Evolutionary conservation across 805 yeast species (phyloP), one percentile per base, ranked within the genome.

Genomic region (Wickerhamiella azymoides): DNA sequence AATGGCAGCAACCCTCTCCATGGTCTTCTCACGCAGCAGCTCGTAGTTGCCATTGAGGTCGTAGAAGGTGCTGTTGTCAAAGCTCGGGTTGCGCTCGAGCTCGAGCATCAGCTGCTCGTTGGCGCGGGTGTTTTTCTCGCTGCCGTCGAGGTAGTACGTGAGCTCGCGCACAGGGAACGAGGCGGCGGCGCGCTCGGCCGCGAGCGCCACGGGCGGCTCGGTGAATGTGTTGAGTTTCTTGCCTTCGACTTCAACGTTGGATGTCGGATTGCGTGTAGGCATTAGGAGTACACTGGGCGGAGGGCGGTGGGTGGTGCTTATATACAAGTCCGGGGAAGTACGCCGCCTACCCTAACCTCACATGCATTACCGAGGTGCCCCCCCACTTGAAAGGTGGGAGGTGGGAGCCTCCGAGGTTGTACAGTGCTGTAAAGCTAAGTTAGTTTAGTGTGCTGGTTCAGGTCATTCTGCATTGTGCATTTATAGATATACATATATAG

Each of bases 81-180:
- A 65, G 35, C 69, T 61, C 17, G 77, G 78, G 54, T 72, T 74
- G 41, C 76, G 65, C 62, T 74, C 78, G 62, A 73, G 61, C 55
- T 69, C 71, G 48, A 58, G 62, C 48, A 61, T 50, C 45, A 71
- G 53, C 16, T 50, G 49, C 54, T 66, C 71, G 49, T 62, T 56
- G 36, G 57, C 50, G 36, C 58, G 68, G 25, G 74, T 65, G 43
- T 61, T 58, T 32, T 62, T 56, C 47, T 49, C 37, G 36, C 67
- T 60, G 42, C 72, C 73, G 43, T 67, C 68, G 46, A 69, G 55
- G 56, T 65, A 69, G 54, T 63, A 54, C 47, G 71, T 67, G 60
- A 69, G 47, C 43, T 61, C 59, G 17, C 62, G 57, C 27, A 55
- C 49, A 36, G 62, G 61, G 55, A 69, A 69, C 28, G 52, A 48